Conservation (phyloP, 2,329 filamentous ascomycete genomes). For the Colletotrichum liriopes region DNA sequence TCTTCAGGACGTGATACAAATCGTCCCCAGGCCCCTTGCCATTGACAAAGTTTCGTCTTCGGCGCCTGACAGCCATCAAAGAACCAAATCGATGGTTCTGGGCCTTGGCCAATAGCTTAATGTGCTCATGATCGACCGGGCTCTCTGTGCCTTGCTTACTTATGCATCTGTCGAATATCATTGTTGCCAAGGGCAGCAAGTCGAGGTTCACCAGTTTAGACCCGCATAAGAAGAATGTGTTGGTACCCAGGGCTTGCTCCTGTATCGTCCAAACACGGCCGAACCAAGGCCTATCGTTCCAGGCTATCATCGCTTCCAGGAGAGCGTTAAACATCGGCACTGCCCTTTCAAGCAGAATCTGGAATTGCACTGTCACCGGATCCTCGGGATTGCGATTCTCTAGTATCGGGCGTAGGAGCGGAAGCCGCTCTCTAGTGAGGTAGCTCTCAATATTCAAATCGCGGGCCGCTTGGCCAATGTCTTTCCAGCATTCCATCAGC, state of each 20-base stretch:
- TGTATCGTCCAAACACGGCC: slow-evolving; percentile 50
- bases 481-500: slow-evolving; percentile 39
- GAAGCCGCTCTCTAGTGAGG: slow-evolving; percentile 23
- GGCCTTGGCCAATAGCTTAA: slow-evolving; percentile 4
- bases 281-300: slow-evolving; percentile 47
- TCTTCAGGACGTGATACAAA: slow-evolving; percentile 43
- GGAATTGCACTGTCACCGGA: slow-evolving; percentile 45
- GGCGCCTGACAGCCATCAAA: slow-evolving; percentile 12
- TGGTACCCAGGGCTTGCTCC: slow-evolving; percentile 48
- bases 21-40: slow-evolving; percentile 43
- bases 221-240: slow-evolving; percentile 49
- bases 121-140: background rate
- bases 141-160: slow-evolving; percentile 1
- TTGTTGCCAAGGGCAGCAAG: slow-evolving; percentile 45
- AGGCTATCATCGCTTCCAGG: slow-evolving; percentile 15
- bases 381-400: slow-evolving; percentile 18
- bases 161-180: slow-evolving; percentile 42
- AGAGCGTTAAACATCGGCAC: background rate
- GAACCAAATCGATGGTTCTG: slow-evolving; percentile 9
- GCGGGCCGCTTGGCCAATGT: slow-evolving; percentile 49
- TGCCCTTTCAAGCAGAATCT: slow-evolving; percentile 14
- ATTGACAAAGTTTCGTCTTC: slow-evolving; percentile 32
- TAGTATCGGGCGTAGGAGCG: slow-evolving; percentile 7
- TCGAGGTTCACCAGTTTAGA: slow-evolving; percentile 47
- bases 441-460: slow-evolving; percentile 43